These are phyloP conservation scores for Hanseniaspora valbyensis DNA, from an alignment of 805 yeast species.

Conservation along the genomic window DNA sequence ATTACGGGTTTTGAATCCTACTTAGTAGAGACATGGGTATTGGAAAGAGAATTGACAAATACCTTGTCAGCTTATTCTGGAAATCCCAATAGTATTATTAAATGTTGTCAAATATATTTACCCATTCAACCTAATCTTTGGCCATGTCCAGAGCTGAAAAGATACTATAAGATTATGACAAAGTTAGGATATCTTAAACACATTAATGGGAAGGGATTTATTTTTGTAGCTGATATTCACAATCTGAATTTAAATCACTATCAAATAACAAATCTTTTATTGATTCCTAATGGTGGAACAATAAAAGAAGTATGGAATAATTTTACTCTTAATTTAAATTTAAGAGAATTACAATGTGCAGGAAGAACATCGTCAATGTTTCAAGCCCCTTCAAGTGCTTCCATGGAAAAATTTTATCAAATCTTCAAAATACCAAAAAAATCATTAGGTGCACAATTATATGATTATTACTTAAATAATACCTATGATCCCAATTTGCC, in stretches of 20 bases:
- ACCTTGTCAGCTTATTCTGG: constrained; percentile 81
- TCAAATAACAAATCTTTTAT: constrained; percentile 57
- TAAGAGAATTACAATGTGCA: constrained; percentile 68
- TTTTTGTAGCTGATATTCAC: constrained; percentile 75
- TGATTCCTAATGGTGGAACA: constrained; percentile 45
- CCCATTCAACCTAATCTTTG: constrained; percentile 28
- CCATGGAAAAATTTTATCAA: constrained; percentile 70
- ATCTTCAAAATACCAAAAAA: constrained; percentile 48
- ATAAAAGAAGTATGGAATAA: constrained; percentile 38
- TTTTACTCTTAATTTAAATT: constrained; percentile 64
- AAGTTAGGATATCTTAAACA: constrained; percentile 39
- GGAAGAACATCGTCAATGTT: constrained; percentile 72
- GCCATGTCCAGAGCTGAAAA: constrained; percentile 35
- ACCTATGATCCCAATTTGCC: not conserved
- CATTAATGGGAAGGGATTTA: constrained; percentile 43
- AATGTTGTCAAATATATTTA: constrained; percentile 50
- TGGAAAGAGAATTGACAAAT: constrained; percentile 53
- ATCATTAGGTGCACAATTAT: constrained; percentile 23
- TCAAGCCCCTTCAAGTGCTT: constrained; percentile 62
- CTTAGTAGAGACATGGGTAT: constrained; percentile 90
- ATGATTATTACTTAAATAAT: constrained; percentile 14
- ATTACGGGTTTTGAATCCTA: constrained; percentile 70
- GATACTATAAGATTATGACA: constrained; percentile 54
- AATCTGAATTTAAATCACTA: constrained; percentile 39
- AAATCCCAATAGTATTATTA: constrained; percentile 50